Base-by-base conservation (phyloP, 2,329 filamentous ascomycete species). In the Penicillium sp. region DNA sequence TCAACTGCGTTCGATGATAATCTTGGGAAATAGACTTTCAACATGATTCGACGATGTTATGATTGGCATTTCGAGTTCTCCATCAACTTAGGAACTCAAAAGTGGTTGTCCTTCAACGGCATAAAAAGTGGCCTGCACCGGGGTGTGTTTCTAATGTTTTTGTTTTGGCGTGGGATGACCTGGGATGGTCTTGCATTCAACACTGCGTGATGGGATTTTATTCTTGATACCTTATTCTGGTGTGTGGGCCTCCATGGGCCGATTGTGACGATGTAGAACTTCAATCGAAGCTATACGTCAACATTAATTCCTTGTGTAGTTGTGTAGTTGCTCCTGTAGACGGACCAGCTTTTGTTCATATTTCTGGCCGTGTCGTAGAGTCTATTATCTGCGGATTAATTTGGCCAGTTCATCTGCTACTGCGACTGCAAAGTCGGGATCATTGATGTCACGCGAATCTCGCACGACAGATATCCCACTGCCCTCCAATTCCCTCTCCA, bases 71-170 rank as follows among this genome's bases (percentile, higher is more conserved):
- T 77, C 76, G 70, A 60, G 69, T 71, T 72, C 68, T 74, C 66
- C 62, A 70, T 73, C 70, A 71, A 74, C 69, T 71, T 64, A 67
- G 72, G 72, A 71, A 69, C 71, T 70, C 71, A 79, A 81, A 81
- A 79, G 74, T 69, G 77, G 78, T 75, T 79, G 76, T 78, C 80
- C 82, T 85, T 85, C 83, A 86, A 85, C 83, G 81, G 82, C 82
- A 85, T 69, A 70, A 69, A 72, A 74, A 73, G 70, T 65, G 60
- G 62, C 58, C 54, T 64, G 70, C 72, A 66, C 63, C 63, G 62
- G 65, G 68, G 65, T 67, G 58, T 60, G 60, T 63, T 59, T 57
- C 46, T 62, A 61, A 61, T 65, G 61, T 60, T 56, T 59, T 59
- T 61, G 61, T 65, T 69, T 64, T 66, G 66, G 65, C 64, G 67